Evolutionary conservation across 176 grass and related monocot genomes (phyloP), one percentile per base, ranked within the genome.

Genomic region (Eragrostis curvula): DNA sequence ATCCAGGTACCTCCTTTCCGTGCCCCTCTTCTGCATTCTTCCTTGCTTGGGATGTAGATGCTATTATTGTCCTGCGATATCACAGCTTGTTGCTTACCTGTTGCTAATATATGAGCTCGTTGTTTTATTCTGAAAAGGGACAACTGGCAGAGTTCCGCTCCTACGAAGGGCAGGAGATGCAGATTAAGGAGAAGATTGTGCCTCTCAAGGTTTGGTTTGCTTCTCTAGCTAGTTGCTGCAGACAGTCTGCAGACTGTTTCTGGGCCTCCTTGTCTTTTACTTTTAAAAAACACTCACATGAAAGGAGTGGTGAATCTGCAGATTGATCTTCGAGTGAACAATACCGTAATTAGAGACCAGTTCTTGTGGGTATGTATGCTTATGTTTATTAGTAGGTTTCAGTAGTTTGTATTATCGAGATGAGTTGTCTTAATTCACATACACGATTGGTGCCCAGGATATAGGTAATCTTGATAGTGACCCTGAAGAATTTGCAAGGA

Each of bases 151-250:
- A 98, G 50, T 96, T 95, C 53, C 92, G 93, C 60, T 98, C 96
- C 16, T 96, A 84, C 71, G 96, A 94, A 70, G 93, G 96, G 56
- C 93, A 98, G 90, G 96, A 98, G 60, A 96, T 98, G 96, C 93
- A 91, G 80, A 84, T 98, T 25, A 93, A 81, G 41, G 96, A 98
- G 87, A 98, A 93, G 84, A 91, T 98, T 76, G 83, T 98, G 56
- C 93, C 96, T 52, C 84, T 99, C 27, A 99, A 93, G 96, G 96
- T 98, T 70, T 74, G 41, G 79, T 91, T 70, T 74, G 27, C 21
- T 50, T 73, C 36, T 67, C 55, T 66, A 53, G 15, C 30, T 79
- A 58, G 60, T 70, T 78, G 28, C 41, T 60, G 25, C 25, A 17
- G 8, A 60, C 10, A 23, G 76, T 71, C 42, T 10, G 27, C 42